Evolutionary conservation across 331 rosid genomes (phyloP), one percentile per base, ranked within the genome.

Genomic region (Saraca asoca): DNA sequence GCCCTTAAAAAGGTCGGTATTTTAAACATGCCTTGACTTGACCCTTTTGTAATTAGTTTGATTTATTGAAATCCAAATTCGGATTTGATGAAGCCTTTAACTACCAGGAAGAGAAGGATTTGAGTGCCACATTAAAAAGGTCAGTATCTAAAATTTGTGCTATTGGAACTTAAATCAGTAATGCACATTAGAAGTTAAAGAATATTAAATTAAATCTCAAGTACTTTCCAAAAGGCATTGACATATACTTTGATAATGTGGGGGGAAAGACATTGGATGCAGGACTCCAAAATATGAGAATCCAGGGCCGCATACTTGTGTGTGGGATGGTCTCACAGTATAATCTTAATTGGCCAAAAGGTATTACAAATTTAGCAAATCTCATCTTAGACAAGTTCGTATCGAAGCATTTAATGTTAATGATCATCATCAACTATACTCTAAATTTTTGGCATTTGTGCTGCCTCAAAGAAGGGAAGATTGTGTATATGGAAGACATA

Each of bases 31-130:
- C n/a, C n/a, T 35, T 41, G 3, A 42, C 46, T 42, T 42, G 46
- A 42, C 11, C n/a, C 4, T 11, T 9, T 10, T 37, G 7, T 0
- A 5, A 37, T 35, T 5, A 62, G 68, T 53, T 62, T n/a, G 54
- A 62, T 14, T 3, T 62, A 38, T 15, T 62, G n/a, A 62, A 44
- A 54, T 43, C n/a, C 16, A 62, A 62, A 24, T 62, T 62, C 45
- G 68, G 54, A 12, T 62, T 62, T 62, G 68, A 62, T 15, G 54
- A 61, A 0, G 68, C 54, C 24, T 62, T 62, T 50, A 62, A 44
- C 14, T 62, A 43, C 13, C 43, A 62, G 54, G 68, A 62, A 44
- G 68, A 62, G 11, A 9, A 18, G 12, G 42, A 62, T 7, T 44
- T 44, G 53, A 35, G 45, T 7, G 54, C 24, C 20, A 42, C 54